These are phyloP conservation scores for Mycena epipterygia DNA, from an alignment of 768 basidiomycete genomes.

Conservation along the genomic window DNA sequence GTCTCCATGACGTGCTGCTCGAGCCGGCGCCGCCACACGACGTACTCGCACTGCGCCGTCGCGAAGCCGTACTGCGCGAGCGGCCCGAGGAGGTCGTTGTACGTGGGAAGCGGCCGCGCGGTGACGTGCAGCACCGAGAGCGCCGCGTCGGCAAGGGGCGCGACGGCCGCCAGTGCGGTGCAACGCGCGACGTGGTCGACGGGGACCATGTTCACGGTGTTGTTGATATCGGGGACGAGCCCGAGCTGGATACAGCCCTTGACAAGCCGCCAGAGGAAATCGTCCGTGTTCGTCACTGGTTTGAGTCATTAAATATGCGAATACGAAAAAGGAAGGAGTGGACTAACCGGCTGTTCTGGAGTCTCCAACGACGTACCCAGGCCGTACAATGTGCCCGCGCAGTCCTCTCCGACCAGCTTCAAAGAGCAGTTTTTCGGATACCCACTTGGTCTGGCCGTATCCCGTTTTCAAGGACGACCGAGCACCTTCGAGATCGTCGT, in stretches of 20 bases:
- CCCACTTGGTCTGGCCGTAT: constrained; percentile 99
- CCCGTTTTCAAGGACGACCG: constrained; percentile 83
- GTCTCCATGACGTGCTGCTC: constrained; percentile 96
- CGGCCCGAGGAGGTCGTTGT: constrained; percentile 86
- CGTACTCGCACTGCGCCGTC: constrained; percentile 86
- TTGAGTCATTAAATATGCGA: background rate
- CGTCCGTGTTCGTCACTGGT: constrained; percentile 96
- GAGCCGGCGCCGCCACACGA: constrained; percentile 91
- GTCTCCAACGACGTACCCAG: constrained; percentile 97
- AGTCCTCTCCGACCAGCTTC: constrained; percentile 92
- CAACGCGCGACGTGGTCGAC: constrained; percentile 96
- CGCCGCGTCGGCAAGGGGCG: constrained; percentile 61
- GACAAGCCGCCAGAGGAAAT: constrained; percentile 98
- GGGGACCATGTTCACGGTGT: constrained; percentile 98
- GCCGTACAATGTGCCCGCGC: constrained; percentile 87
- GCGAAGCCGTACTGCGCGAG: constrained; percentile 85
- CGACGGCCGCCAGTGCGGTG: constrained; percentile 78
- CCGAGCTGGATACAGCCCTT: constrained; percentile 99
- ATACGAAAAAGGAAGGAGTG: background rate
- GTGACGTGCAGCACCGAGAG: constrained; percentile 86
- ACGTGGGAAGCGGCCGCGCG: constrained; percentile 88
- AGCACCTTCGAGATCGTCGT: constrained; percentile 91
- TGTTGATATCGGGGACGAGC: constrained; percentile 96
- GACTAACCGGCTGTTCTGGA: constrained; percentile 85
- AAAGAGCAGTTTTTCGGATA: constrained; percentile 93